Evolutionary conservation across 352 stramenopile species (phyloP).

Genomic region (Phytopythium ostracodes): DNA sequence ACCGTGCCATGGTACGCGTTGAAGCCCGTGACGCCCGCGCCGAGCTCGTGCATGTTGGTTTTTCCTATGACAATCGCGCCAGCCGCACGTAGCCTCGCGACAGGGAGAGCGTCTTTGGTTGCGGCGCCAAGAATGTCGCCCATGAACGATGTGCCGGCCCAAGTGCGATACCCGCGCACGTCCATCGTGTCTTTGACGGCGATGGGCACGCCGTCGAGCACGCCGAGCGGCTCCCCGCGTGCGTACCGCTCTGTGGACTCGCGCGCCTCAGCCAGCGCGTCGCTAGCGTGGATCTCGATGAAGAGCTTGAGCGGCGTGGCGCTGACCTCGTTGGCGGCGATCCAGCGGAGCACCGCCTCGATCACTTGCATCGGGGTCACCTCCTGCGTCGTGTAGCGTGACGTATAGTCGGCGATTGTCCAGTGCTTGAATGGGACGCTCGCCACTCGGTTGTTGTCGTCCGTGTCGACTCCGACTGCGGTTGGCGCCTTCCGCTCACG

Average conservation of each 20-base stretch:
- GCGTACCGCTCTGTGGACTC: constrained; percentile 68
- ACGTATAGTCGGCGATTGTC: constrained; percentile 66
- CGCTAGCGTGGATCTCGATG: constrained; percentile 61
- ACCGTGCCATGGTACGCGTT: constrained; percentile 69
- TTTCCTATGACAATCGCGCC: constrained; percentile 88
- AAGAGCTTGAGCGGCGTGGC: constrained; percentile 67
- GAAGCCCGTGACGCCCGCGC: constrained; percentile 66
- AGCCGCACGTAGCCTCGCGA: constrained; percentile 53
- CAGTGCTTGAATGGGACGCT: constrained; percentile 47
- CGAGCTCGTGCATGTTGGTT: constrained; percentile 90
- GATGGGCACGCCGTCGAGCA: constrained; percentile 88
- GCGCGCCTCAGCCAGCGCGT: constrained; percentile 63
- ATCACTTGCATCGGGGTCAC: constrained; percentile 65
- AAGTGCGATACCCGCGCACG: constrained; percentile 64
- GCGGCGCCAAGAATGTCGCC: constrained; percentile 37
- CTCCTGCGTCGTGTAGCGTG: constrained; percentile 32
- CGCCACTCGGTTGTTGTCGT: neutral
- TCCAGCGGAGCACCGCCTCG: constrained; percentile 47
- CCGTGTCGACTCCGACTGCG: too few species aligned
- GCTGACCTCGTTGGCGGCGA: constrained; percentile 48
- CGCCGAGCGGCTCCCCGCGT: constrained; percentile 51
- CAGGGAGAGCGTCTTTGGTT: constrained; percentile 40
- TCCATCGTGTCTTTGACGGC: constrained; percentile 86
- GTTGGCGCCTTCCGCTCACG: constrained; percentile 9
- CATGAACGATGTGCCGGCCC: constrained; percentile 70